Percentiles rank a stretch among this genome's conserved stretches.
phyloP scores from a whole-genome alignment of 2,329 filamentous ascomycete genomes.

The Elsinoe australis region DNA sequence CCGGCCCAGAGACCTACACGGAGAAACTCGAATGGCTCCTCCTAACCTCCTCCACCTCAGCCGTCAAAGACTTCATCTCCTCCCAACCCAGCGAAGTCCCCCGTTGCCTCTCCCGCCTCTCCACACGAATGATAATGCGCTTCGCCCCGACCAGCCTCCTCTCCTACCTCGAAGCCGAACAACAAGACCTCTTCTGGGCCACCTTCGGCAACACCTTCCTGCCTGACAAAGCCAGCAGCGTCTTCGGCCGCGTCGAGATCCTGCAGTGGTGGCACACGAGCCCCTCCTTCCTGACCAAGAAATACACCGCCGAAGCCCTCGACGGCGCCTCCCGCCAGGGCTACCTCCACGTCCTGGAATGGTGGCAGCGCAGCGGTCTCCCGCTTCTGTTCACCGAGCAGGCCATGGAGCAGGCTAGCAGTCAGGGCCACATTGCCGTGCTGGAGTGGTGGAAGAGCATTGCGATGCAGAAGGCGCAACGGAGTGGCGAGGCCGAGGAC shows the following conservation, averaged over 20 bases:
- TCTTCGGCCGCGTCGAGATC: conserved; percentile 76
- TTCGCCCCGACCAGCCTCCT: conserved; percentile 78
- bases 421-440: conserved; percentile 74
- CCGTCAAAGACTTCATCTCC: conserved; percentile 66
- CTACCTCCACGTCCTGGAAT: conserved; percentile 77
- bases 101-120: conserved; percentile 68
- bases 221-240: conserved; percentile 78
- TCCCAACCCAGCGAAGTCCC: conserved; percentile 54
- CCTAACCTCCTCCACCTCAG: conserved; percentile 60
- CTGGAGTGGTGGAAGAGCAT: conserved; percentile 89
- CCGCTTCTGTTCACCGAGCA: conserved; percentile 78
- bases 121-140: conserved; percentile 83
- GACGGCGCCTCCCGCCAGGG: conserved; percentile 82
- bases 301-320: conserved; percentile 77
- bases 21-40: conserved; percentile 79
- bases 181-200: conserved; percentile 71
- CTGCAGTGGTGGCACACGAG: conserved; percentile 88
- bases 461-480: conserved; percentile 33
- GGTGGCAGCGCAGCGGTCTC: conserved; percentile 79
- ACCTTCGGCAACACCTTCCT: conserved; percentile 76
- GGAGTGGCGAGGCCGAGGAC: conserved; percentile 22
- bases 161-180: conserved; percentile 58
- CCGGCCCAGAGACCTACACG: conserved; percentile 63
- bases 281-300: conserved; percentile 72
- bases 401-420: conserved; percentile 79